A percentile compares a stretch with the other conserved stretches of the same genome.
Evolutionary conservation across 306 rosid species (phyloP).

Genomic region (Sophora flavescens): DNA sequence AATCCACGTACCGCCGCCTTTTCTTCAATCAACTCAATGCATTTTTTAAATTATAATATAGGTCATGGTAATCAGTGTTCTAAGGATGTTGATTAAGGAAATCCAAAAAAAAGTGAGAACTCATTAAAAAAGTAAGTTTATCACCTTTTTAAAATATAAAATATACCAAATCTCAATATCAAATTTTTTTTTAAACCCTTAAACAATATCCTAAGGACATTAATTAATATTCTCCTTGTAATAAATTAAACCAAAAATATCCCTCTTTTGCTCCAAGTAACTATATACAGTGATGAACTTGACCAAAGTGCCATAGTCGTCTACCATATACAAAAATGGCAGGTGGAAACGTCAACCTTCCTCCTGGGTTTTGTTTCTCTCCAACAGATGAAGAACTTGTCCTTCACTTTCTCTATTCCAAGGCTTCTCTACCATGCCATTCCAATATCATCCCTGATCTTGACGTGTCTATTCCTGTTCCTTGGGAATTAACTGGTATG

Average conservation of each 20-base stretch:
- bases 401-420: constrained; percentile 59
- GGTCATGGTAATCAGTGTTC: too few species aligned
- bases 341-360: constrained; percentile 52
- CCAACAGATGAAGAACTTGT: constrained; percentile 67
- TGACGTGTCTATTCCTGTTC: constrained; percentile 50
- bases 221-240: too few species aligned
- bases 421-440: constrained; percentile 51
- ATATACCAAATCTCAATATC: too few species aligned
- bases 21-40: constrained; percentile 44
- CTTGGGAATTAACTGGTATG: constrained; percentile 57
- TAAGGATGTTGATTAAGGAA: too few species aligned
- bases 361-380: constrained; percentile 64
- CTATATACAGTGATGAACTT: constrained; percentile 23
- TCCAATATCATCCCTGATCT: constrained; percentile 63
- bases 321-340: constrained; percentile 27
- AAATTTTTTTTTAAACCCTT: too few species aligned
- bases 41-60: constrained; percentile 36
- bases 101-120: too few species aligned
- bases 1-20: constrained; percentile 54
- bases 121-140: too few species aligned
- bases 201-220: too few species aligned
- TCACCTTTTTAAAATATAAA: too few species aligned
- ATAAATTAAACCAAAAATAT: not conserved
- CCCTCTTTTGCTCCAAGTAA: not conserved
- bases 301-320: too few species aligned